Percentiles rank a stretch among this genome's conserved stretches.
Evolutionary conservation across 768 basidiomycete genomes (phyloP).

Genomic region (Boletus pseudopeckii): DNA sequence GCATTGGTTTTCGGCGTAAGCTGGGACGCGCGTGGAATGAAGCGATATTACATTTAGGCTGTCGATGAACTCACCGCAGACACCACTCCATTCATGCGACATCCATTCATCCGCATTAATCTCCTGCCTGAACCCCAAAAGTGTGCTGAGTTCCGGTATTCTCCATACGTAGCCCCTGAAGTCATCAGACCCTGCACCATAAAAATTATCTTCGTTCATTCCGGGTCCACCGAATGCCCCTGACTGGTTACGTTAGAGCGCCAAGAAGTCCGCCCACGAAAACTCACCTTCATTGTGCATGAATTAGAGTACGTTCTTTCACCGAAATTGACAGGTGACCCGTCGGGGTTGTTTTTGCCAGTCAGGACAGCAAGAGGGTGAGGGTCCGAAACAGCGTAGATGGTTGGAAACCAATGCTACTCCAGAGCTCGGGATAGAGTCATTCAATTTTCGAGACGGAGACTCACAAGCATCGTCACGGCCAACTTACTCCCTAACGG

Average conservation of each 20-base stretch:
- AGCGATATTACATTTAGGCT: constrained; percentile 8
- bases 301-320: constrained; percentile 63
- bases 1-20: constrained; percentile 41
- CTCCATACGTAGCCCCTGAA: constrained; percentile 79
- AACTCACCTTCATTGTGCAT: constrained; percentile 71
- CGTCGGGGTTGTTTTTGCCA: constrained; percentile 53
- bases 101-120: constrained; percentile 48
- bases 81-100: constrained; percentile 26
- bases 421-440: constrained; percentile 1
- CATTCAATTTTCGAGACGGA: neutral
- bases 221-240: constrained; percentile 70
- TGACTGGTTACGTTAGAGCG: constrained; percentile 43
- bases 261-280: neutral
- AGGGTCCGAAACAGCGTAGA: constrained; percentile 65
- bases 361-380: constrained; percentile 69
- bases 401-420: constrained; percentile 67
- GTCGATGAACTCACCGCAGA: constrained; percentile 28
- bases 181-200: constrained; percentile 78
- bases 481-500: constrained; percentile 56
- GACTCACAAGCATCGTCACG: constrained; percentile 62
- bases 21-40: constrained; percentile 29
- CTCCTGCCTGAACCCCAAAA: constrained; percentile 44
- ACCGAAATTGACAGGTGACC: constrained; percentile 42
- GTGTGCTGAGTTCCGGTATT: constrained; percentile 49
- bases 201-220: constrained; percentile 53